A percentile compares a stretch with the other conserved stretches of the same genome.
Conservation (phyloP, 2,329 filamentous ascomycete species). For the Bertia moriformis region DNA sequence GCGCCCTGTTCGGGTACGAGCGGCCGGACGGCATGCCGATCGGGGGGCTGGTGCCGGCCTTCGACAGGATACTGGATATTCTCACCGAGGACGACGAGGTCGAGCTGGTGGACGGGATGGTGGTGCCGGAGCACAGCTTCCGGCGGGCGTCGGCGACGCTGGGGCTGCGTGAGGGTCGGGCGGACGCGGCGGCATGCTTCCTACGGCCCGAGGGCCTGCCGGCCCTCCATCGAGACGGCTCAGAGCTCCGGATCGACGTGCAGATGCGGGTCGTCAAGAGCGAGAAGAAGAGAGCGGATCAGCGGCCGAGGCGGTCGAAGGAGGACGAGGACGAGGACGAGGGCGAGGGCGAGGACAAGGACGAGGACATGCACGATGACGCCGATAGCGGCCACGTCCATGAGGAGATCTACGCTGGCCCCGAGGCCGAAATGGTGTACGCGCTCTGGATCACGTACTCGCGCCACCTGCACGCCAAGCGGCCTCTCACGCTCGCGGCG, state of each 20-base stretch:
- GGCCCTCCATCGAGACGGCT: slow-evolving; percentile 78
- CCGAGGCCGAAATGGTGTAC: slow-evolving; percentile 68
- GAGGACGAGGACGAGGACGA: slow-evolving; percentile 37
- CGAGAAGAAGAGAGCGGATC: slow-evolving; percentile 49
- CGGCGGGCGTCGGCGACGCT: slow-evolving; percentile 74
- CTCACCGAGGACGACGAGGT: slow-evolving; percentile 79
- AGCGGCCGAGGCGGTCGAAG: slow-evolving; percentile 52
- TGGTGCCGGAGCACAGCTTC: slow-evolving; percentile 95
- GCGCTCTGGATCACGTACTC: slow-evolving; percentile 97
- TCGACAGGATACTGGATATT: slow-evolving; percentile 69
- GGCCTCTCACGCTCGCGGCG: slow-evolving; percentile 41
- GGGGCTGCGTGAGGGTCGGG: slow-evolving; percentile 67
- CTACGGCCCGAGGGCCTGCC: slow-evolving; percentile 70
- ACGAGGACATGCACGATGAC: slow-evolving; percentile 7
- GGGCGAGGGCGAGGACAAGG: slow-evolving; percentile 19
- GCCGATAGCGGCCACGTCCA: slow-evolving; percentile 1
- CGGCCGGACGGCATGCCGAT: slow-evolving; percentile 70
- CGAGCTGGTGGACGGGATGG: slow-evolving; percentile 76
- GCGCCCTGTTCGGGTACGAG: slow-evolving; percentile 78
- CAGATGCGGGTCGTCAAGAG: slow-evolving; percentile 95
- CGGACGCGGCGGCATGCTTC: slow-evolving; percentile 66
- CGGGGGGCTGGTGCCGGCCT: slow-evolving; percentile 68
- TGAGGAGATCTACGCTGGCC: slow-evolving; percentile 24
- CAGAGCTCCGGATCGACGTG: slow-evolving; percentile 83
- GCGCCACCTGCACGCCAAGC: slow-evolving; percentile 69